Percentiles rank a stretch among this genome's conserved stretches.
These are phyloP conservation scores for Penicillium occitanis DNA, from an alignment of 2,329 filamentous ascomycete species.

Conservation along the genomic window DNA sequence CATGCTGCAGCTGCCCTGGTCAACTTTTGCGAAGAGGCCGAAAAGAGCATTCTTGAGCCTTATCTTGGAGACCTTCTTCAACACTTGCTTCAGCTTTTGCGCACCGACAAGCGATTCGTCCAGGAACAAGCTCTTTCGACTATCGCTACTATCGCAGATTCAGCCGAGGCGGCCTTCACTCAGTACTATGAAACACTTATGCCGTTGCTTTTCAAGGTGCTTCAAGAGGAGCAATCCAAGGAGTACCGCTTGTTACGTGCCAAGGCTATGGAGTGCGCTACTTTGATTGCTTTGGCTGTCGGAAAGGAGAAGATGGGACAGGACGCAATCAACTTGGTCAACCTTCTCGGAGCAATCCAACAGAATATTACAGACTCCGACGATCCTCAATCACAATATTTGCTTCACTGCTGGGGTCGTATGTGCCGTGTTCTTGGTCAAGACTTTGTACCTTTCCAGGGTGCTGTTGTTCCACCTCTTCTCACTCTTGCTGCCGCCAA, in stretches of 20 bases:
- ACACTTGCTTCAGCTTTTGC: conserved; percentile 81
- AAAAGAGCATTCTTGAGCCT: conserved; percentile 85
- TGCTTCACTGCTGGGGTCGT: conserved; percentile 98
- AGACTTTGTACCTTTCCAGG: conserved; percentile 90
- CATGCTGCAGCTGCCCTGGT: conserved; percentile 97
- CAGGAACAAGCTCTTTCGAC: conserved; percentile 97
- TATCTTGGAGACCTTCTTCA: conserved; percentile 86
- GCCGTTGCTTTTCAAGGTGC: conserved; percentile 86
- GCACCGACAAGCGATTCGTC: conserved; percentile 91
- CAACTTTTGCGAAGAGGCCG: conserved; percentile 98
- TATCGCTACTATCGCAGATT: conserved; percentile 98
- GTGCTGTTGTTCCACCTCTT: conserved; percentile 90
- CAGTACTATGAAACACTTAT: conserved; percentile 96
- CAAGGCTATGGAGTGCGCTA: conserved; percentile 99
- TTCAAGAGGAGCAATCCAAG: conserved; percentile 87
- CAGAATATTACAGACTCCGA: conserved; percentile 82
- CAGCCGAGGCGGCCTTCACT: conserved; percentile 88
- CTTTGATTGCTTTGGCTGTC: conserved; percentile 89
- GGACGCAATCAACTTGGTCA: conserved; percentile 83
- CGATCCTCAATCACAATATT: conserved; percentile 92
- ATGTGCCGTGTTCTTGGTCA: conserved; percentile 93
- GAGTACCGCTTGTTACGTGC: conserved; percentile 87
- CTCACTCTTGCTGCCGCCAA: conserved; percentile 89
- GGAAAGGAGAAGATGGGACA: conserved; percentile 87
- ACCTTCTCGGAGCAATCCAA: conserved; percentile 84